Percentiles rank a stretch among this genome's conserved stretches.
These are phyloP conservation scores for Rhododendron kiyosumense DNA, from an alignment of 148 eudicot species.

Conservation along the genomic window DNA sequence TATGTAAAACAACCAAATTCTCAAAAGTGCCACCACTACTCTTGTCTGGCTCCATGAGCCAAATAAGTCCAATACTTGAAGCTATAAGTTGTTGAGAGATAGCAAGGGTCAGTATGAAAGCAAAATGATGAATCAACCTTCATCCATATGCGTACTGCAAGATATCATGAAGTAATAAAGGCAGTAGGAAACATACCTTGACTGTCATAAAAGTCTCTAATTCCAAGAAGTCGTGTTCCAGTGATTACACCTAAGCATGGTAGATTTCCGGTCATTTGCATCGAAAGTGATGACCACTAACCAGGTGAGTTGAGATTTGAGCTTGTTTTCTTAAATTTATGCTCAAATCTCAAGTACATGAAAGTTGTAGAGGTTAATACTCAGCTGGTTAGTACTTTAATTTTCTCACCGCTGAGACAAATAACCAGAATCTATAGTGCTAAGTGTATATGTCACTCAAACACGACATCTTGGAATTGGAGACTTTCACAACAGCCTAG, in stretches of 20 bases:
- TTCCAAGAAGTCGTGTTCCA: neutral
- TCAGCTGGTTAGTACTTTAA: neutral
- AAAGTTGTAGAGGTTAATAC: neutral
- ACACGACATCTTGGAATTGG: neutral
- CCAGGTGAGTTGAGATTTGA: neutral
- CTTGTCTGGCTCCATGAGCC: neutral
- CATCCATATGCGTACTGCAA: neutral
- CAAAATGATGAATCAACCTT: neutral
- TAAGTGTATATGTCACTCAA: neutral
- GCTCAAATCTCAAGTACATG: neutral
- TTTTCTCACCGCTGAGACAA: neutral
- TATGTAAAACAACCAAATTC: neutral
- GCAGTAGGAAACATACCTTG: neutral
- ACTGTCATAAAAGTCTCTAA: neutral
- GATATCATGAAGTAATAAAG: neutral
- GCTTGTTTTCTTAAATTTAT: neutral
- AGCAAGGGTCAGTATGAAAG: neutral
- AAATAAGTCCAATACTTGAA: neutral
- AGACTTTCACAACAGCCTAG: neutral
- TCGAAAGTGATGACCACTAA: neutral
- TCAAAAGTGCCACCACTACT: neutral
- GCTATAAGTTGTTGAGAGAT: neutral
- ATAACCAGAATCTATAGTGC: neutral
- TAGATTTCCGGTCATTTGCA: neutral
- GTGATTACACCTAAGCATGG: neutral